Conservation (phyloP, 2,329 filamentous ascomycete genomes). For the Immersiporthe knoxdaviesiana region DNA sequence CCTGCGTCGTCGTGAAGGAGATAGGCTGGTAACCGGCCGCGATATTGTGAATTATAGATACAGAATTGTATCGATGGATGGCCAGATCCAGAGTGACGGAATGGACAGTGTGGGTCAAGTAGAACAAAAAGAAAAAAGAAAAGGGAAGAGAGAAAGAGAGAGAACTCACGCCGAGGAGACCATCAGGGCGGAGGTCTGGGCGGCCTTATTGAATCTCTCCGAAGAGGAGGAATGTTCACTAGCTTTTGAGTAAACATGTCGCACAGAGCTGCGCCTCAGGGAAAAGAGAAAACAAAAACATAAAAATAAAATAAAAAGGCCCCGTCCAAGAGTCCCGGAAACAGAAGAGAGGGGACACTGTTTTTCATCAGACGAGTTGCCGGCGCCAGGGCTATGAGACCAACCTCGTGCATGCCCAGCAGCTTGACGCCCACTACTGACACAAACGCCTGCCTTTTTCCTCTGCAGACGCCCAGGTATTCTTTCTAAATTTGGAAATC, state of each 20-base stretch:
- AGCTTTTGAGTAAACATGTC: neutral
- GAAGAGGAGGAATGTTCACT: neutral
- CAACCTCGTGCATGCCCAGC: constrained; percentile 3
- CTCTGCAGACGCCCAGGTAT: neutral
- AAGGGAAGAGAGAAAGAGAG: neutral
- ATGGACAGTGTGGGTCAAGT: neutral
- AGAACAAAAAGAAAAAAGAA: no score
- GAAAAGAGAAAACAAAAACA: neutral
- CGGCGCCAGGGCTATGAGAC: constrained; percentile 5
- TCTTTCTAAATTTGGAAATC: constrained; percentile 1
- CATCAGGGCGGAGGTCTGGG: neutral
- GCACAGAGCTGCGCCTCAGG: neutral
- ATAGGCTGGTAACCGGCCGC: neutral
- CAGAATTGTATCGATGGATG: neutral
- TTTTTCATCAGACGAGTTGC: neutral
- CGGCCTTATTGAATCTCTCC: neutral
- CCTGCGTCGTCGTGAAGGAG: neutral
- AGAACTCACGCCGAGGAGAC: neutral
- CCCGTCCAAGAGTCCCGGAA: neutral
- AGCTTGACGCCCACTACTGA: neutral
- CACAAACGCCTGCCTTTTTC: neutral
- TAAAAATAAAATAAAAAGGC: neutral
- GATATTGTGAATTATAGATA: neutral
- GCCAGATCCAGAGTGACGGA: neutral
- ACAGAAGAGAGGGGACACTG: neutral